Evolutionary conservation across 257 asterid genomes (phyloP).

Genomic region (Solanum clarkiae): DNA sequence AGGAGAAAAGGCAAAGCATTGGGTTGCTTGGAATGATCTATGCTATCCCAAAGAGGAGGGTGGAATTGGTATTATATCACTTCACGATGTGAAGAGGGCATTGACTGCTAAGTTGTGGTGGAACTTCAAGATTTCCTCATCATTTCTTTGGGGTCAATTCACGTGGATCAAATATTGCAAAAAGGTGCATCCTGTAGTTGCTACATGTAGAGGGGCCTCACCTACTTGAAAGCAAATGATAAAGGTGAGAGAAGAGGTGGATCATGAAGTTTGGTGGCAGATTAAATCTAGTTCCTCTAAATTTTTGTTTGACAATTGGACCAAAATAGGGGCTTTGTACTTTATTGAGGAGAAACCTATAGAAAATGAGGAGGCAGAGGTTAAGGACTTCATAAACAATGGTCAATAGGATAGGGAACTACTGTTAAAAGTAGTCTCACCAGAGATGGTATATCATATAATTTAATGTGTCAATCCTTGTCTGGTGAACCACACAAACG

Average conservation of each 20-base stretch:
- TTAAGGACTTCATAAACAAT: not conserved
- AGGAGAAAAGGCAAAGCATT: not conserved
- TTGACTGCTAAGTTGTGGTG: not conserved
- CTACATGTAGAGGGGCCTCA: too few species aligned
- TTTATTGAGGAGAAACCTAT: not conserved
- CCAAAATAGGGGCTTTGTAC: not conserved
- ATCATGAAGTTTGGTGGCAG: not conserved
- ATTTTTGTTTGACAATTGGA: too few species aligned
- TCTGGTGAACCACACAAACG: too few species aligned
- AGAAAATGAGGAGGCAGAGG: not conserved
- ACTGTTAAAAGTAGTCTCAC: not conserved
- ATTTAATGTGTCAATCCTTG: not conserved
- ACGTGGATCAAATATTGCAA: not conserved
- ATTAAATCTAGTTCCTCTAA: not conserved
- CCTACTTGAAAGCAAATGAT: too few species aligned
- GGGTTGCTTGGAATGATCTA: not conserved
- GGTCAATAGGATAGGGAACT: not conserved
- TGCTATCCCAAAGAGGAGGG: not conserved
- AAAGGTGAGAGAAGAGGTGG: too few species aligned
- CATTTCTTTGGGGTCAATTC: too few species aligned
- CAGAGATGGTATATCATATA: too few species aligned
- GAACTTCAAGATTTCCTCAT: not conserved
- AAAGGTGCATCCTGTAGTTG: too few species aligned
- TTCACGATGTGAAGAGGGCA: too few species aligned
- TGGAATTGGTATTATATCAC: not conserved